Conservation (phyloP, 306 rosid genomes). For the Quercus suber region DNA sequence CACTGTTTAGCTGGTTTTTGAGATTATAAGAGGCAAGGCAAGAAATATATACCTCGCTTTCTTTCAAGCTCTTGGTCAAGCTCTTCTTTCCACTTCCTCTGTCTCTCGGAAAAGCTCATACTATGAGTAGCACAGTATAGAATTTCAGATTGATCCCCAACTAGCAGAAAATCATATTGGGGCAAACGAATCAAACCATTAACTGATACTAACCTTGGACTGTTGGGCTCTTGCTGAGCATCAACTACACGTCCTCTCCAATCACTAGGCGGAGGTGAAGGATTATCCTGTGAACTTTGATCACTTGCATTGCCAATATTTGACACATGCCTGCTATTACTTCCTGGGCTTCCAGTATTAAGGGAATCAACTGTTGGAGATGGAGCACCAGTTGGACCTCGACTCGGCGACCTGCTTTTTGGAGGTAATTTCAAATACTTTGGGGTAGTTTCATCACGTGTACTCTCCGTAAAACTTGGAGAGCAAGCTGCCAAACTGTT, state of each 20-base stretch:
- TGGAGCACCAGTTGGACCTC: constrained; percentile 52
- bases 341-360: constrained; percentile 73
- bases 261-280: constrained; percentile 58
- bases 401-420: constrained; percentile 86
- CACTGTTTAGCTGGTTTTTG: background rate
- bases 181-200: constrained; percentile 15
- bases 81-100: constrained; percentile 99
- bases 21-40: background rate
- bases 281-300: constrained; percentile 49
- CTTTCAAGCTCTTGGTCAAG: constrained; percentile 97
- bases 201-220: constrained; percentile 68
- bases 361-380: constrained; percentile 56
- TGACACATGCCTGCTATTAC: constrained; percentile 62
- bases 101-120: constrained; percentile 75
- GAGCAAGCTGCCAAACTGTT: constrained; percentile 77
- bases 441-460: constrained; percentile 54
- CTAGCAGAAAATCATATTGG: background rate
- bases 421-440: constrained; percentile 92
- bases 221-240: constrained; percentile 67
- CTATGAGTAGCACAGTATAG: constrained; percentile 32
- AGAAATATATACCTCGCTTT: constrained; percentile 70
- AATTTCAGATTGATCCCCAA: constrained; percentile 19
- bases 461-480: constrained; percentile 51
- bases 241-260: constrained; percentile 58
- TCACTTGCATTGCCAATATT: constrained; percentile 46